Percentiles rank a stretch among this genome's conserved stretches.
phyloP scores from a whole-genome alignment of 108 stramenopile species.

The Nitzschia sp. region DNA sequence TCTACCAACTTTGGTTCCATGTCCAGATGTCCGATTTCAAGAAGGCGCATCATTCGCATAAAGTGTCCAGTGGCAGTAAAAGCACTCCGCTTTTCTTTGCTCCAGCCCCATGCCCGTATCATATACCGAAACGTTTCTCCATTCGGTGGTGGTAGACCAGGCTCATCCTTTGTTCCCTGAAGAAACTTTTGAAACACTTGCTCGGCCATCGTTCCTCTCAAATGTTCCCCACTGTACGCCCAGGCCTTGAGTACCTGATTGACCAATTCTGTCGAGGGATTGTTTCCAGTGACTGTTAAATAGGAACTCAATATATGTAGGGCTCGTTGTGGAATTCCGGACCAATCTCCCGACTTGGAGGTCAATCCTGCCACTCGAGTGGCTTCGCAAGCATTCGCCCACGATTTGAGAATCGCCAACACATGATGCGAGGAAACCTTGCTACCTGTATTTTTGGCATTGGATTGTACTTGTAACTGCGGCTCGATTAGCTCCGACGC shows the following conservation, averaged over 20 bases:
- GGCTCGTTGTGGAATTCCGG: constrained; percentile 57
- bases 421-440: constrained; percentile 10
- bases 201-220: constrained; percentile 45
- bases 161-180: not conserved
- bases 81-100: constrained; percentile 46
- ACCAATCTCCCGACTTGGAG: not conserved
- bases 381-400: constrained; percentile 33
- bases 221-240: constrained; percentile 56
- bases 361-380: constrained; percentile 1
- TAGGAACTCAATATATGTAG: constrained; percentile 37
- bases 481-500: constrained; percentile 10
- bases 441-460: constrained; percentile 9
- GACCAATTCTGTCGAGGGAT: constrained; percentile 17
- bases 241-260: constrained; percentile 48
- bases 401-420: constrained; percentile 16
- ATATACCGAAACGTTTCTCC: constrained; percentile 52
- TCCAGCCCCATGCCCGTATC: constrained; percentile 63
- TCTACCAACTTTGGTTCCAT: constrained; percentile 81
- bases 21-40: constrained; percentile 47
- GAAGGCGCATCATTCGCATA: constrained; percentile 60
- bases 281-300: not conserved
- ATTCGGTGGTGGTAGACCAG: constrained; percentile 1
- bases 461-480: not conserved
- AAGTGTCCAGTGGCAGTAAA: constrained; percentile 76
- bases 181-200: constrained; percentile 39